A percentile compares a stretch with the other conserved stretches of the same genome.
Evolutionary conservation across 2,329 filamentous ascomycete species (phyloP).

Genomic region (Fusarium phyllophilum): DNA sequence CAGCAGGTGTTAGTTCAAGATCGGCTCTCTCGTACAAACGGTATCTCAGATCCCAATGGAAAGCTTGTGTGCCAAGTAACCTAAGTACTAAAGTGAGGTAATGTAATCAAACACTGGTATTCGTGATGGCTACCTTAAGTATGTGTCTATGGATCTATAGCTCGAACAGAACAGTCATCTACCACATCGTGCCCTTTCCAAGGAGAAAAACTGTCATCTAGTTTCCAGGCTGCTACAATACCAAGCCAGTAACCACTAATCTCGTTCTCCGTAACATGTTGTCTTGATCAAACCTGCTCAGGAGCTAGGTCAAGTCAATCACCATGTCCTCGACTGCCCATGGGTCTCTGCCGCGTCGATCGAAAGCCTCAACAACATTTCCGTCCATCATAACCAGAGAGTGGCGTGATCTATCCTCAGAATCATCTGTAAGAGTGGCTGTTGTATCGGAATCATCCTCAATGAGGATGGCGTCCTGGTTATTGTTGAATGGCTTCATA

Average conservation of each 20-base stretch:
- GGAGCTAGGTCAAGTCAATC: conserved; percentile 37
- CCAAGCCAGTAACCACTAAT: neutral
- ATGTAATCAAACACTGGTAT: neutral
- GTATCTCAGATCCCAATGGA: neutral
- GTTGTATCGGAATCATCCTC: conserved; percentile 39
- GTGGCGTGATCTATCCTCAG: neutral
- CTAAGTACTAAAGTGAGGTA: neutral
- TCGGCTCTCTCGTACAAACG: neutral
- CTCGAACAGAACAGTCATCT: neutral
- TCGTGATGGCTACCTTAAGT: conserved; percentile 12
- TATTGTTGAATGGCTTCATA: conserved; percentile 36
- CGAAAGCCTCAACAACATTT: neutral
- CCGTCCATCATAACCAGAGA: conserved; percentile 44
- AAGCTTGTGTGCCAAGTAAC: neutral
- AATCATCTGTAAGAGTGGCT: neutral
- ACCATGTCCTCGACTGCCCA: conserved; percentile 16
- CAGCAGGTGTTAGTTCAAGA: neutral
- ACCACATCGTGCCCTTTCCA: conserved; percentile 4
- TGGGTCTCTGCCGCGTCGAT: neutral
- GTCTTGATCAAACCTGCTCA: neutral
- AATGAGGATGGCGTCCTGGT: conserved; percentile 39
- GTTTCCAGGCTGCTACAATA: neutral
- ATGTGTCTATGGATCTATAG: neutral
- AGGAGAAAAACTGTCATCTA: neutral
- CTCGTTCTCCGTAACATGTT: neutral